Conservation (phyloP, 2,329 filamentous ascomycete genomes). For the Alternaria brassicicola region DNA sequence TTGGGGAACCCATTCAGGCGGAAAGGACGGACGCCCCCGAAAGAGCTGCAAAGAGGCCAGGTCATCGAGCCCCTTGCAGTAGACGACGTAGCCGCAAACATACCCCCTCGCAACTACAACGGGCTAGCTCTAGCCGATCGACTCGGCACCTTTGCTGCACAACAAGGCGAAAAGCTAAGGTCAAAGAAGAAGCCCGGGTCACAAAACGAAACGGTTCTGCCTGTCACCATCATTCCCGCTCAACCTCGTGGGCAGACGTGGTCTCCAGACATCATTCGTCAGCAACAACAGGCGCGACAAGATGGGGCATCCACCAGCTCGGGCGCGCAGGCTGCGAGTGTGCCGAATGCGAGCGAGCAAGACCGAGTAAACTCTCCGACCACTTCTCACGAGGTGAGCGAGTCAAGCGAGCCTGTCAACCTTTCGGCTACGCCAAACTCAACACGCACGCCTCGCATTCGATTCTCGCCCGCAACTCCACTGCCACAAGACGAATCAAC, state of each 20-base stretch:
- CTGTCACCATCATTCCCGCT: constrained; percentile 67
- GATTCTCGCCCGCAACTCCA: constrained; percentile 30
- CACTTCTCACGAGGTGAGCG: constrained; percentile 12
- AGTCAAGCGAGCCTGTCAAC: constrained; percentile 18
- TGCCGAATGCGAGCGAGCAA: constrained; percentile 27
- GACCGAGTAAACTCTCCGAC: constrained; percentile 22
- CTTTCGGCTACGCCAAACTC: constrained; percentile 17
- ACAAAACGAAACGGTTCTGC: constrained; percentile 52
- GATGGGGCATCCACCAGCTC: constrained; percentile 20
- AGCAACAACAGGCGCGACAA: constrained; percentile 27
- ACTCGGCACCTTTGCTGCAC: constrained; percentile 57
- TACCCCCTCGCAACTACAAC: constrained; percentile 52
- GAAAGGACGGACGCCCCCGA: constrained; percentile 63
- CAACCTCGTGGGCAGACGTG: constrained; percentile 62
- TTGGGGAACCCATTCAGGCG: constrained; percentile 65
- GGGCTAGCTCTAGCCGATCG: constrained; percentile 54
- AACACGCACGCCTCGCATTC: constrained; percentile 30
- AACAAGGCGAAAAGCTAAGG: constrained; percentile 54
- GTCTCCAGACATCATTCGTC: constrained; percentile 53
- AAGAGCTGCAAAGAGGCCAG: constrained; percentile 64
- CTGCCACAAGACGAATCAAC: constrained; percentile 10
- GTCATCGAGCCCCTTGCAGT: constrained; percentile 53
- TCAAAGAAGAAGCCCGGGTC: constrained; percentile 46
- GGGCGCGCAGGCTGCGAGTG: constrained; percentile 24
- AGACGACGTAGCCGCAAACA: constrained; percentile 43